phyloP scores from a whole-genome alignment of 495 filamentous ascomycete species.

The Trichocladium antarcticum region DNA sequence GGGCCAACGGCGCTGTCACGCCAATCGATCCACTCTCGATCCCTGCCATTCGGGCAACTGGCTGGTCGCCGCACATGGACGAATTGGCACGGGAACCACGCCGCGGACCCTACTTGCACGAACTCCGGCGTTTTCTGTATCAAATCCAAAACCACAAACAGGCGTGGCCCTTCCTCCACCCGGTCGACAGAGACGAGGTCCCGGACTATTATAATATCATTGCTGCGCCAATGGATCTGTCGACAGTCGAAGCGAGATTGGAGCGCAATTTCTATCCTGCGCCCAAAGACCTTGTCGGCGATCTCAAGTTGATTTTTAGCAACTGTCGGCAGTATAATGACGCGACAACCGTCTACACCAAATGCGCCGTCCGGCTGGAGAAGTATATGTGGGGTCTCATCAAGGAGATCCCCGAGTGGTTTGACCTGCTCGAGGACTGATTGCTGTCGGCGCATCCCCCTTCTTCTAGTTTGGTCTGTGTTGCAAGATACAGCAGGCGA shows the following conservation, averaged over 20 bases:
- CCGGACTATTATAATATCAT: conserved; percentile 94
- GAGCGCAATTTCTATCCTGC: conserved; percentile 77
- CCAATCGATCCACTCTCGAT: conserved; percentile 69
- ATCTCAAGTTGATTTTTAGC: conserved; percentile 79
- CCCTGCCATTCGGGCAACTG: conserved; percentile 69
- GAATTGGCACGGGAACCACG: conserved; percentile 81
- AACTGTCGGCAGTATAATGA: conserved; percentile 92
- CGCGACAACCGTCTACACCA: conserved; percentile 81
- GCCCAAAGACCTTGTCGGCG: conserved; percentile 78
- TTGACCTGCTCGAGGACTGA: conserved; percentile 15
- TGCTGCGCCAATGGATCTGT: conserved; percentile 86
- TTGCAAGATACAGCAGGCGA: too few species aligned
- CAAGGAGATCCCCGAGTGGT: conserved; percentile 88
- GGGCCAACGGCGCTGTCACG: conserved; percentile 45
- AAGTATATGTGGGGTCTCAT: conserved; percentile 92
- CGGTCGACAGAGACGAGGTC: conserved; percentile 87
- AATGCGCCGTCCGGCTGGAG: conserved; percentile 86
- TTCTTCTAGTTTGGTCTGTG: too few species aligned
- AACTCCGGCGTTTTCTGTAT: conserved; percentile 77
- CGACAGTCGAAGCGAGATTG: conserved; percentile 83
- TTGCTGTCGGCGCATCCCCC: too few species aligned
- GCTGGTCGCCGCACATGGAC: conserved; percentile 95
- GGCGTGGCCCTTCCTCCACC: conserved; percentile 85
- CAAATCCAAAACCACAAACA: conserved; percentile 85
- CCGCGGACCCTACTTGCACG: conserved; percentile 86